Evolutionary conservation across 768 basidiomycete species (phyloP).

Genomic region (Russula griseocarnosa): DNA sequence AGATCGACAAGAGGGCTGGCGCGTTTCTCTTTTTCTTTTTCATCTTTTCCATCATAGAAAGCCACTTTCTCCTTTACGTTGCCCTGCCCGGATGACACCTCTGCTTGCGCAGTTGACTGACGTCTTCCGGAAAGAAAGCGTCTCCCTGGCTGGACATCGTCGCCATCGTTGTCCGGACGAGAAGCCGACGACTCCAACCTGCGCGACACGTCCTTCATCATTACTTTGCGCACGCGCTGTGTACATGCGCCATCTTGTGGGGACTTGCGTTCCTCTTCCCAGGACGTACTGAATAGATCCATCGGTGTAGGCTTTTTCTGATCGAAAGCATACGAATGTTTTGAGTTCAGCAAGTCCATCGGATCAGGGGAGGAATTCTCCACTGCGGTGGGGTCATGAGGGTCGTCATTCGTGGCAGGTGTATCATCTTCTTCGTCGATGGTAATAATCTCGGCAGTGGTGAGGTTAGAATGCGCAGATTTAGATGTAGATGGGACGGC

Average conservation of each 20-base stretch:
- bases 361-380: constrained; percentile 17
- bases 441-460: constrained; percentile 1
- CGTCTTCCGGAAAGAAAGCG: background rate
- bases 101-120: background rate
- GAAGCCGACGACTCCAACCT: background rate
- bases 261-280: background rate
- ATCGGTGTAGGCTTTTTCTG: constrained; percentile 14
- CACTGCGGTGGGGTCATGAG: background rate
- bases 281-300: background rate
- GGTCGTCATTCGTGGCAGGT: background rate
- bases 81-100: background rate
- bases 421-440: constrained; percentile 16
- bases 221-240: constrained; percentile 10
- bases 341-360: constrained; percentile 6
- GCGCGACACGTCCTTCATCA: background rate
- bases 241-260: constrained; percentile 19
- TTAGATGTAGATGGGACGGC: constrained; percentile 1
- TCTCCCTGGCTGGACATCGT: background rate
- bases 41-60: no score
- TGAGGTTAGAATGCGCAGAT: background rate
- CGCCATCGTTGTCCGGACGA: background rate
- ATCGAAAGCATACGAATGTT: constrained; percentile 11
- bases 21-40: background rate
- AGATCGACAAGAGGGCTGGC: background rate
- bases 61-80: background rate